Evolutionary conservation across 257 asterid genomes (phyloP).

Genomic region (Solanum infundibuliforme): DNA sequence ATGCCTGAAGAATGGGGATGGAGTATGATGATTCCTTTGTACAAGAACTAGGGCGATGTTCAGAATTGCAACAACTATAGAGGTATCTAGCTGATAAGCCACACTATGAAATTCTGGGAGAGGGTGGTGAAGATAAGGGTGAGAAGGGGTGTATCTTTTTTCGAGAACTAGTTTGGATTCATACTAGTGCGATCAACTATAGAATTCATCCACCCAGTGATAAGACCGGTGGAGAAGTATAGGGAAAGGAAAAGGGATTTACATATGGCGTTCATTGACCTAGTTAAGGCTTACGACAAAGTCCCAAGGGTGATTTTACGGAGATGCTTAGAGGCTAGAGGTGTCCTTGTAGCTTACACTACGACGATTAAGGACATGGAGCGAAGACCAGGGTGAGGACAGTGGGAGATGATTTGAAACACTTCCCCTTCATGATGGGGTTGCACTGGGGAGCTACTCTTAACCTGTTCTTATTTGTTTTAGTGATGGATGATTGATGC

Average conservation of each 20-base stretch:
- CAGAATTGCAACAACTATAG: not conserved
- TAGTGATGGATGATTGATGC: not conserved
- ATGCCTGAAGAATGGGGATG: not conserved
- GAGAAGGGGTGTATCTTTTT: not conserved
- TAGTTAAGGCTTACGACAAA: not conserved
- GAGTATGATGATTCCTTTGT: not conserved
- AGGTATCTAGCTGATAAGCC: not conserved
- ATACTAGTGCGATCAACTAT: not conserved
- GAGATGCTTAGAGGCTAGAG: not conserved
- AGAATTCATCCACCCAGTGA: not conserved
- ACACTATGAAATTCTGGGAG: not conserved
- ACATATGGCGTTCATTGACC: not conserved
- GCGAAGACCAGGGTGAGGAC: not conserved
- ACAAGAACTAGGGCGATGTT: not conserved
- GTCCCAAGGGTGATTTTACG: not conserved
- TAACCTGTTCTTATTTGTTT: not conserved
- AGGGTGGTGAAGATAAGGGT: not conserved
- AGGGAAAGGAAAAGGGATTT: not conserved
- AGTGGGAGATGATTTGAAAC: not conserved
- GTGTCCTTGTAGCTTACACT: not conserved
- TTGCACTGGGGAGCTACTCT: not conserved
- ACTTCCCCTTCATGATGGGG: not conserved
- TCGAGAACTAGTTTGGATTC: not conserved
- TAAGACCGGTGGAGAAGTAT: not conserved
- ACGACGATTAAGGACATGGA: not conserved